Conservation (phyloP, 1,139 yeast genomes). For the Meyerozyma sp. region DNA sequence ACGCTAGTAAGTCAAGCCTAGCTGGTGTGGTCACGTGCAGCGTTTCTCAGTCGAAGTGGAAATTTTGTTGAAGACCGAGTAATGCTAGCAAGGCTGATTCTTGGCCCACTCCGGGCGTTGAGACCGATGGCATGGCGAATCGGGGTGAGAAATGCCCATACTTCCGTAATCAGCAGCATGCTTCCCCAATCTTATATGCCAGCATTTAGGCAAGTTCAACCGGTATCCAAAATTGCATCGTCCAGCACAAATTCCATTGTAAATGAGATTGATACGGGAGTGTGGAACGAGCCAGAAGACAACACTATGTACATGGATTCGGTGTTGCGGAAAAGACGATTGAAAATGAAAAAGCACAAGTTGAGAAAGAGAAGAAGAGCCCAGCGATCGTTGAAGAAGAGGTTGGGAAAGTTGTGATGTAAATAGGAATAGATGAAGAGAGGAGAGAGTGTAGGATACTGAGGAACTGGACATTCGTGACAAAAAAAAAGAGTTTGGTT, state of each 20-base stretch:
- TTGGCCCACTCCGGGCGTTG: not conserved
- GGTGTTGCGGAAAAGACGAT: constrained; percentile 62
- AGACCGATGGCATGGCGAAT: not conserved
- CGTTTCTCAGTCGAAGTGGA: not conserved
- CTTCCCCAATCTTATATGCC: not conserved
- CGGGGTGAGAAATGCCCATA: not conserved
- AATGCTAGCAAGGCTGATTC: not conserved
- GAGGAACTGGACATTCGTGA: too few species aligned
- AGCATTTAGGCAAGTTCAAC: not conserved
- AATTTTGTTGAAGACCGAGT: not conserved
- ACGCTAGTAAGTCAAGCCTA: not conserved
- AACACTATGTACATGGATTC: constrained; percentile 46
- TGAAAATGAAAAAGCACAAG: constrained; percentile 71
- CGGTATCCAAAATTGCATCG: not conserved
- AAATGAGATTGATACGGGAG: not conserved
- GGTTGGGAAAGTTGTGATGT: constrained; percentile 38
- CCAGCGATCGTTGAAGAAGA: constrained; percentile 53
- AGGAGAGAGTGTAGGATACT: not conserved
- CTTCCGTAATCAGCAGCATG: not conserved
- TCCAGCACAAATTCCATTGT: not conserved
- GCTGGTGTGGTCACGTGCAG: not conserved
- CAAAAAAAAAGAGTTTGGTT: too few species aligned
- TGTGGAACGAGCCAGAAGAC: constrained; percentile 6
- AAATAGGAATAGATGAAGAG: not conserved
- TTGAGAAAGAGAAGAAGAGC: constrained; percentile 68